Conservation (phyloP, 2,329 filamentous ascomycete genomes). For the Aphanocladium album region DNA sequence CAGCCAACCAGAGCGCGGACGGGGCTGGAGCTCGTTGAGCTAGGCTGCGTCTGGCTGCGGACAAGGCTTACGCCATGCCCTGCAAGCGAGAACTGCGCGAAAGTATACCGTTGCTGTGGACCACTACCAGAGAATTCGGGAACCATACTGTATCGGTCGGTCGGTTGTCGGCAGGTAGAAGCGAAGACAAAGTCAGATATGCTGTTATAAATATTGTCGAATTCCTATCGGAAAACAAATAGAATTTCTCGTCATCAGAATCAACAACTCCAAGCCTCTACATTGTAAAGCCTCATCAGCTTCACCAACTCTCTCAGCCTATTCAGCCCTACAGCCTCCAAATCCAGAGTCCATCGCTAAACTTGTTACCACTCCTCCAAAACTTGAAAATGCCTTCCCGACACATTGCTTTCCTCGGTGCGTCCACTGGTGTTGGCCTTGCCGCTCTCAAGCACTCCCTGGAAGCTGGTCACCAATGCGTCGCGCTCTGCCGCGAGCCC, state of each 20-base stretch:
- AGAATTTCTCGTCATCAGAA: neutral
- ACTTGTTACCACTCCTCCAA: neutral
- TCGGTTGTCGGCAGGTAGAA: neutral
- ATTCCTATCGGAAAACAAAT: neutral
- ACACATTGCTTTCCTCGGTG: conserved; percentile 48
- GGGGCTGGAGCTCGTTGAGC: neutral
- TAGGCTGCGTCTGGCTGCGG: neutral
- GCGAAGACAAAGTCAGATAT: neutral
- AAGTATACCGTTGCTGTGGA: neutral
- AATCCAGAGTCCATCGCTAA: neutral
- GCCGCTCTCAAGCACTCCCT: conserved; percentile 42
- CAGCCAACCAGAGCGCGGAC: neutral
- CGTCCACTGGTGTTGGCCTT: conserved; percentile 46
- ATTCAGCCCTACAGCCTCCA: neutral
- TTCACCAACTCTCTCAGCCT: neutral
- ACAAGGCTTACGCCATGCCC: neutral
- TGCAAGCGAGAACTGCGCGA: conserved; percentile 1
- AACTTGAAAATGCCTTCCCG: neutral
- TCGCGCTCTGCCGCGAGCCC: conserved; percentile 46
- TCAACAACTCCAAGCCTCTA: neutral
- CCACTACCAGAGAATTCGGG: neutral
- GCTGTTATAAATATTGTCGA: neutral
- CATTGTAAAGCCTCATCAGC: neutral
- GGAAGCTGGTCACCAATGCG: conserved; percentile 39
- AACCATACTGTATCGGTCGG: neutral